These are phyloP conservation scores for Pseudoperonospora humuli DNA, from an alignment of 352 stramenopile genomes.

Conservation along the genomic window DNA sequence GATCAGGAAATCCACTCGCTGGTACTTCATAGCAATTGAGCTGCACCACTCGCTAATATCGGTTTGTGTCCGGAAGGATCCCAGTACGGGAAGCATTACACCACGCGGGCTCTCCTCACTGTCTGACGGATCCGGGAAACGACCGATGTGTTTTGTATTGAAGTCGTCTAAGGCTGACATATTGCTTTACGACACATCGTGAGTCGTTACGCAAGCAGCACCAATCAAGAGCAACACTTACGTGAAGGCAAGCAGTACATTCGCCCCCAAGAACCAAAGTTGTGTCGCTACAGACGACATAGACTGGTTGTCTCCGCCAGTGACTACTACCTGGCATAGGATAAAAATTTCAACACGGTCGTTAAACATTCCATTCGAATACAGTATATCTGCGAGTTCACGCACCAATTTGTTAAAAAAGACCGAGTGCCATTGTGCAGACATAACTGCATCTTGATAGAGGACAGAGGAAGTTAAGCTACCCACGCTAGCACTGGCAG, in stretches of 20 bases:
- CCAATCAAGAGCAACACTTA: conserved; percentile 21
- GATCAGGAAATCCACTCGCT: conserved; percentile 57
- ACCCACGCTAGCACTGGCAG: background rate
- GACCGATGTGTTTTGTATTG: conserved; percentile 42
- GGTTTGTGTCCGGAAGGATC: conserved; percentile 33
- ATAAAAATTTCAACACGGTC: background rate
- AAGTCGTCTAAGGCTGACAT: conserved; percentile 42
- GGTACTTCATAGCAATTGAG: conserved; percentile 48
- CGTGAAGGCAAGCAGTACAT: conserved; percentile 58
- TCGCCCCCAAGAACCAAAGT: conserved; percentile 58
- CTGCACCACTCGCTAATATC: conserved; percentile 55
- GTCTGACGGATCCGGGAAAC: conserved; percentile 33
- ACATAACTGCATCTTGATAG: conserved; percentile 19
- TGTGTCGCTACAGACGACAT: conserved; percentile 47
- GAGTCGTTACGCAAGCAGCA: background rate
- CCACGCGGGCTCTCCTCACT: conserved; percentile 33
- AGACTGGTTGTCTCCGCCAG: conserved; percentile 40
- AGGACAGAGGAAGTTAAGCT: conserved; percentile 10
- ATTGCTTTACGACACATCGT: conserved; percentile 20
- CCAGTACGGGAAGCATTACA: conserved; percentile 49
- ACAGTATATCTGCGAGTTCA: background rate
- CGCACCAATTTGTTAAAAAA: conserved; percentile 57
- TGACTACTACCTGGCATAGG: conserved; percentile 48
- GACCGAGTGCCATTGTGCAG: conserved; percentile 27
- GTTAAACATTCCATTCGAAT: background rate